These are phyloP conservation scores for Tritrichomonas foetus DNA, from an alignment of 208 protist species.

Conservation along the genomic window DNA sequence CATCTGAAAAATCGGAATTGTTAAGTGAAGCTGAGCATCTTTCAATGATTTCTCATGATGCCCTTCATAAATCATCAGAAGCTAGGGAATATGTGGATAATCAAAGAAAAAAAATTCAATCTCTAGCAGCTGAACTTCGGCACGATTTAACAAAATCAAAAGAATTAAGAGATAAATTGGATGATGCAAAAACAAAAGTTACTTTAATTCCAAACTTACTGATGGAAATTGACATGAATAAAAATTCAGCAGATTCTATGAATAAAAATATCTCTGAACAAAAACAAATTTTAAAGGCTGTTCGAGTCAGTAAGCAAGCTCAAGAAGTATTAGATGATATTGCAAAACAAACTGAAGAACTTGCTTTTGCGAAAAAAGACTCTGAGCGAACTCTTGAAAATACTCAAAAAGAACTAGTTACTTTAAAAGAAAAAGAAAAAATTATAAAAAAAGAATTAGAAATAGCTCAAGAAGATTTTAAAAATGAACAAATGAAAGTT, in stretches of 20 bases:
- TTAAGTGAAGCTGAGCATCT: not conserved
- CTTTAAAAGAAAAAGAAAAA: not conserved
- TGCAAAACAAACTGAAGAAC: not conserved
- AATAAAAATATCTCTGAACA: not conserved
- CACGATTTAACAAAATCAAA: not conserved
- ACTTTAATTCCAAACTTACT: not conserved
- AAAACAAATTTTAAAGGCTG: conserved; percentile 1
- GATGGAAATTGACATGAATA: not conserved
- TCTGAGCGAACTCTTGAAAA: not conserved
- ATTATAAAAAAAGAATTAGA: not conserved
- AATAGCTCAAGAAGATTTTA: not conserved
- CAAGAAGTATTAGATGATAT: not conserved
- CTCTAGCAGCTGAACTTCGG: not conserved
- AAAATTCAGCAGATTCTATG: not conserved
- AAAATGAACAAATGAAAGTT: conserved; percentile 35
- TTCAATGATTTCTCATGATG: not conserved
- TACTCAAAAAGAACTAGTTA: not conserved
- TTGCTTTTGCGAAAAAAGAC: not conserved
- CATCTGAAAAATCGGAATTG: not conserved
- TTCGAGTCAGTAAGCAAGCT: not conserved
- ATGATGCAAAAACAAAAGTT: not conserved
- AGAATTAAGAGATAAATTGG: not conserved
- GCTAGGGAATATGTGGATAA: not conserved
- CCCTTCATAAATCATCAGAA: not conserved
- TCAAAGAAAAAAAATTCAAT: conserved; percentile 27